These are phyloP conservation scores for Linderniella brevidens DNA, from an alignment of 257 asterid genomes.

Conservation along the genomic window DNA sequence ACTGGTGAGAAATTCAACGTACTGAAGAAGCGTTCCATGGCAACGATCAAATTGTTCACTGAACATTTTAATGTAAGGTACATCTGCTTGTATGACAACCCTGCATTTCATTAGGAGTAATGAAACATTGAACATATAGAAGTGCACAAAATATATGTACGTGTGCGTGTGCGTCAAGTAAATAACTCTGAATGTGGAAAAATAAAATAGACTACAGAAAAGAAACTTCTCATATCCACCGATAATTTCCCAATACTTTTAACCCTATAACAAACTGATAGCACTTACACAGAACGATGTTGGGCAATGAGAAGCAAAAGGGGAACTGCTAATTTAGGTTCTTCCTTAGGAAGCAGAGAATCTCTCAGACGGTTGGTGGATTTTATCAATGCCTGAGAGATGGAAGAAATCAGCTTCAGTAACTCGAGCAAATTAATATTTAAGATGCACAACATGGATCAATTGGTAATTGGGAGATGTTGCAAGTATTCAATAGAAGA, in stretches of 20 bases:
- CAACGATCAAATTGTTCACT: constrained; percentile 97
- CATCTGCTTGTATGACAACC: constrained; percentile 84
- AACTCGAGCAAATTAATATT: constrained; percentile 5
- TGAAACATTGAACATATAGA: constrained; percentile 6
- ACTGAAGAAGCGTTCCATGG: constrained; percentile 96
- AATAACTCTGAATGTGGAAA: constrained; percentile 6
- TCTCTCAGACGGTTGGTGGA: constrained; percentile 92
- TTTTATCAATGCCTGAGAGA: constrained; percentile 77
- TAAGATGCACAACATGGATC: too few species aligned
- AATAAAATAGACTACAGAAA: too few species aligned
- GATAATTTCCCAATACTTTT: background rate
- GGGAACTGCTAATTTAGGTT: constrained; percentile 82
- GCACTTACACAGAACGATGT: constrained; percentile 83
- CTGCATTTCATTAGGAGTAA: constrained; percentile 18
- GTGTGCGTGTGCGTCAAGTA: too few species aligned
- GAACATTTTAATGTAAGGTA: constrained; percentile 84
- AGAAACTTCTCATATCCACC: too few species aligned
- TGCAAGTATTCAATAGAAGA: too few species aligned
- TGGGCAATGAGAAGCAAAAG: constrained; percentile 90
- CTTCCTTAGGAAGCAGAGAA: constrained; percentile 82
- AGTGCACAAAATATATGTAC: too few species aligned
- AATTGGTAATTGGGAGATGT: too few species aligned
- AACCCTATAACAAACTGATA: constrained; percentile 2
- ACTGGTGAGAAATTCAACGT: constrained; percentile 87
- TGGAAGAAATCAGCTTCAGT: constrained; percentile 5